Base-by-base conservation (phyloP, 2,329 filamentous ascomycete species). In the Venturia nashicola region DNA sequence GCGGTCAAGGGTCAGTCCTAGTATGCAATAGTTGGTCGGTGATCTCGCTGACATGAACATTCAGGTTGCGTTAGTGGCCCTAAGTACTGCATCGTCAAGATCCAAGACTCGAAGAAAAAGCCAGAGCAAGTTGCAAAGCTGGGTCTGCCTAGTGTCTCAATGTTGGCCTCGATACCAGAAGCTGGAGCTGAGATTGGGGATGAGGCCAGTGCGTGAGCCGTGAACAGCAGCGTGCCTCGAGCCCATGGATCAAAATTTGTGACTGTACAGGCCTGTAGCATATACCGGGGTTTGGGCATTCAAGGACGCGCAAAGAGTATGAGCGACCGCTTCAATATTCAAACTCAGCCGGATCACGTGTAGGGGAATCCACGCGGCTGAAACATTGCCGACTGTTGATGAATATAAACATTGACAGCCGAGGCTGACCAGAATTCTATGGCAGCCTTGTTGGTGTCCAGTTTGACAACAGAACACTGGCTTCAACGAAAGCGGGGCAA, bases 71-170 rank as follows among this genome's bases (percentile, higher is more conserved):
- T 99, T 51, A 89, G 89, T 42, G 94, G 94, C 0, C 93, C 93
- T 65, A 95, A 96, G 78, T 89, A 91, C 66, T 86, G 89, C 68
- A 77, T 92, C 65, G 89, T 99, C 66, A 86, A 87, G 77, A 80
- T 99, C 64, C 88, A 95, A 73, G 94, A 99, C 76, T 89, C 94
- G 16, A 83, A 94, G 74, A 95, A 95, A 83, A 94, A 95, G 80
- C 83, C 85, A 32, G 88, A 85, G 86, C 86, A 65, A 51, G 43
- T 57, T 18, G 46, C 32, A 23, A 48, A 40, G 12, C 20, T 61
- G 59, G 36, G 44, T 20, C 34, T 65, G 59, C 57, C 55, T n/a
- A 57, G 51, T 42, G 61, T 60, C 36, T 44, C 51, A 34, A 34
- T 36, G 27, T 36, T 57, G 32, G 51, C 51, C 3, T 57, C 51